Evolutionary conservation across 1,139 yeast species (phyloP).

Genomic region (Zygoascus sp.): DNA sequence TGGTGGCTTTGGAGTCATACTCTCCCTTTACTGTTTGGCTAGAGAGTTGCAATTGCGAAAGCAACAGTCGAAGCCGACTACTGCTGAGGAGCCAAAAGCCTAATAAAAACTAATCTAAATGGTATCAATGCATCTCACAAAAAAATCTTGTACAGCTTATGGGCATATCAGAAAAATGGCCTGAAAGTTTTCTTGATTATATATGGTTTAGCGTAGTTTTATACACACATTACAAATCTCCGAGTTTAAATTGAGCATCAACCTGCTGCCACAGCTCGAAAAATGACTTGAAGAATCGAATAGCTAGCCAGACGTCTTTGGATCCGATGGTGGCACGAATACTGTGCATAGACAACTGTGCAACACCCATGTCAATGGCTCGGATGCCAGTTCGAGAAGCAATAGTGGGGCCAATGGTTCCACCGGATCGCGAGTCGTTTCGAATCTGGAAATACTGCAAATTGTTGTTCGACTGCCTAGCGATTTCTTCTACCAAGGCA

Average conservation of each 20-base stretch:
- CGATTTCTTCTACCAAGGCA: constrained; percentile 63
- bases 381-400: constrained; percentile 84
- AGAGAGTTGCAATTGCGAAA: not conserved
- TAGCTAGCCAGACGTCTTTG: constrained; percentile 64
- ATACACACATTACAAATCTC: constrained; percentile 29
- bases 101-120: too few species aligned
- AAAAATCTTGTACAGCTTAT: too few species aligned
- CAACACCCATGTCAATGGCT: constrained; percentile 86
- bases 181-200: too few species aligned
- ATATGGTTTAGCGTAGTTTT: too few species aligned
- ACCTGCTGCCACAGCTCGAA: constrained; percentile 47
- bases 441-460: constrained; percentile 60
- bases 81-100: not conserved
- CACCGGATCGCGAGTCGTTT: constrained; percentile 90
- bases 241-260: constrained; percentile 31
- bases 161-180: too few species aligned
- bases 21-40: not conserved
- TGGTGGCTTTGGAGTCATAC: constrained; percentile 4
- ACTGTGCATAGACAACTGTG: constrained; percentile 92
- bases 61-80: not conserved
- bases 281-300: constrained; percentile 61
- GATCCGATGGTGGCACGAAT: constrained; percentile 94
- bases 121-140: too few species aligned
- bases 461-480: constrained; percentile 53
- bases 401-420: constrained; percentile 90